phyloP scores from a whole-genome alignment of 1,284 basidiomycete species.

The Austroboletus rostrupii region DNA sequence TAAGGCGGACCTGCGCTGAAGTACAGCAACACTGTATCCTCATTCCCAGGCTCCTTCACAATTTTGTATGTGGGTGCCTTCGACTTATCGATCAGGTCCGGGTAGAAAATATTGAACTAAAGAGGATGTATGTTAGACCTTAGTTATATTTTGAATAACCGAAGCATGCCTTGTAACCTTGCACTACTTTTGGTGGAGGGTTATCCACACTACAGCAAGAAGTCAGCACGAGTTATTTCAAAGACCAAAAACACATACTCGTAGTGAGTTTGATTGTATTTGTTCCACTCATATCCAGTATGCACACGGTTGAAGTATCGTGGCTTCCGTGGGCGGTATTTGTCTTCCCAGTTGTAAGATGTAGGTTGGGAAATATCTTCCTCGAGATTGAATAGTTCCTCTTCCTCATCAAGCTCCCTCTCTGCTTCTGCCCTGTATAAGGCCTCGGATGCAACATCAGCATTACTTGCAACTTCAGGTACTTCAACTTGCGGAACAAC shows the following conservation, averaged over 20 bases:
- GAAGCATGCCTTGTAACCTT: constrained; percentile 86
- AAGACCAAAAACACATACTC: constrained; percentile 62
- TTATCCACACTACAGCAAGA: constrained; percentile 75
- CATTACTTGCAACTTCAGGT: constrained; percentile 54
- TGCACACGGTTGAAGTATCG: constrained; percentile 99
- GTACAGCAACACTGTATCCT: constrained; percentile 89
- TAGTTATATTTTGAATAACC: constrained; percentile 13
- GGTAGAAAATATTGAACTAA: constrained; percentile 92
- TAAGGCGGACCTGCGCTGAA: constrained; percentile 98
- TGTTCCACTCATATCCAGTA: constrained; percentile 99
- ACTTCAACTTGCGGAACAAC: constrained; percentile 43
- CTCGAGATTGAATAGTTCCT: constrained; percentile 90
- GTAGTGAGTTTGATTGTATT: constrained; percentile 98
- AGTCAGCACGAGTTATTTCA: constrained; percentile 4
- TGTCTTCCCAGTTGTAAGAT: constrained; percentile 97
- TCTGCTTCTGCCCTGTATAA: constrained; percentile 86
- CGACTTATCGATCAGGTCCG: constrained; percentile 94
- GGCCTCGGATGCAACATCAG: constrained; percentile 81
- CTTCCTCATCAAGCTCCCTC: constrained; percentile 90
- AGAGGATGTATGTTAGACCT: constrained; percentile 11
- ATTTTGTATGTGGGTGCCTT: constrained; percentile 96
- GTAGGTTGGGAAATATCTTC: constrained; percentile 79
- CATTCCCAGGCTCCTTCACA: constrained; percentile 86
- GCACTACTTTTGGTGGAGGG: constrained; percentile 95
- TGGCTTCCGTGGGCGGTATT: constrained; percentile 97